Evolutionary conservation across 768 basidiomycete species (phyloP).

Genomic region (Clathrus columnatus): DNA sequence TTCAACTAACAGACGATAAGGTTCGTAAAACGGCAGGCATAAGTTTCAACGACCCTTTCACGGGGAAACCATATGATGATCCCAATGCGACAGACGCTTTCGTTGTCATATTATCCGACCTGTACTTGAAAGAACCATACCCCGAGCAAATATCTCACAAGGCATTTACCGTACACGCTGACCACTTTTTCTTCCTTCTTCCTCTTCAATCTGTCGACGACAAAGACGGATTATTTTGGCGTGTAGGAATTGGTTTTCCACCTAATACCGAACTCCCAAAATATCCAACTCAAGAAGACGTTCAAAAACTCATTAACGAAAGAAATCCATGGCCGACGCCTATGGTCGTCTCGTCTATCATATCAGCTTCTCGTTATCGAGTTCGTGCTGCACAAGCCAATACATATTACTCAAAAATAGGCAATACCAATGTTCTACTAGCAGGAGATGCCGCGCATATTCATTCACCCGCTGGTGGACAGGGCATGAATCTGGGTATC

Average conservation of each 20-base stretch:
- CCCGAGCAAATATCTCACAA: constrained; percentile 18
- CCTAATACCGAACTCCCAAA: constrained; percentile 26
- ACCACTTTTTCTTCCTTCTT: constrained; percentile 28
- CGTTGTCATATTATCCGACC: constrained; percentile 10
- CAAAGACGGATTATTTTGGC: constrained; percentile 24
- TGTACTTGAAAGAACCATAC: constrained; percentile 27
- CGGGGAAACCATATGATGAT: constrained; percentile 2
- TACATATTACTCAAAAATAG: background rate
- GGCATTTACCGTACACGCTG: constrained; percentile 21
- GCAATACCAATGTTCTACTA: constrained; percentile 16
- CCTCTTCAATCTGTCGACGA: constrained; percentile 26
- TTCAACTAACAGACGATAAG: constrained; percentile 26
- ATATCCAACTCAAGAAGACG: constrained; percentile 30
- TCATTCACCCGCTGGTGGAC: constrained; percentile 47
- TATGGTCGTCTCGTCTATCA: background rate
- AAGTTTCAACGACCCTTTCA: constrained; percentile 32
- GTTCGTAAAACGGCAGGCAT: constrained; percentile 34
- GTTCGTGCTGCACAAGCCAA: constrained; percentile 7
- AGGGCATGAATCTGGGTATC: constrained; percentile 54
- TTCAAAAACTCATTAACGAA: constrained; percentile 34
- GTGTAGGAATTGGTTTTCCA: constrained; percentile 35
- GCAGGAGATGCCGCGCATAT: constrained; percentile 44
- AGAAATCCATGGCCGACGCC: constrained; percentile 1
- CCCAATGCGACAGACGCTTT: background rate
- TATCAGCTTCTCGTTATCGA: constrained; percentile 7